Conservation (phyloP, 352 stramenopile genomes). For the Globisporangium carolinianum region DNA sequence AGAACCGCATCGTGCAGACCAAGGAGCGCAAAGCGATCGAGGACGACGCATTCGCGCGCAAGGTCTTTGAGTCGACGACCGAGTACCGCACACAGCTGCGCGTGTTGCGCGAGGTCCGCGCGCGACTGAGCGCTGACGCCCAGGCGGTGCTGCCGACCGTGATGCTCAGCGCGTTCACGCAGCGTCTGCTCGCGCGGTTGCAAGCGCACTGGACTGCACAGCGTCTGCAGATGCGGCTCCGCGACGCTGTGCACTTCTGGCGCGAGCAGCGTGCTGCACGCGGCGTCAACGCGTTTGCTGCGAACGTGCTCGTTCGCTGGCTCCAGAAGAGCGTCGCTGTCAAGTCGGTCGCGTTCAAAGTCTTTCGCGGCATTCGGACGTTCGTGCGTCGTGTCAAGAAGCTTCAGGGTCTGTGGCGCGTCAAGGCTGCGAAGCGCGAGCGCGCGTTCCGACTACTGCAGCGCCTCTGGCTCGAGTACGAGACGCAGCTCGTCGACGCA, state of each 20-base stretch:
- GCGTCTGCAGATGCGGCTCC: constrained; percentile 28
- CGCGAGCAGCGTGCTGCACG: constrained; percentile 28
- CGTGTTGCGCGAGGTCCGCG: constrained; percentile 24
- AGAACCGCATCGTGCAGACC: constrained; percentile 22
- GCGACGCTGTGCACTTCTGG: constrained; percentile 39
- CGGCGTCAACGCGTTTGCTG: constrained; percentile 22
- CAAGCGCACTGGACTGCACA: constrained; percentile 28
- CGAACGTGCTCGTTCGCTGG: constrained; percentile 45
- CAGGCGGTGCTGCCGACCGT: constrained; percentile 39
- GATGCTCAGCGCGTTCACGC: constrained; percentile 37
- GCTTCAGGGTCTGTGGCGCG: constrained; percentile 43
- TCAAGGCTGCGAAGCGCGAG: constrained; percentile 31
- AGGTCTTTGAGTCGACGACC: constrained; percentile 37
- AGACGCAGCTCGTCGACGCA: constrained; percentile 40
- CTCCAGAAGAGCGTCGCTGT: constrained; percentile 56
- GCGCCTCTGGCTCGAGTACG: constrained; percentile 41
- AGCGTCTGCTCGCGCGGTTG: constrained; percentile 30
- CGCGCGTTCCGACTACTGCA: constrained; percentile 31
- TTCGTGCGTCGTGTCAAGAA: constrained; percentile 46
- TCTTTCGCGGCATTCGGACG: constrained; percentile 44
- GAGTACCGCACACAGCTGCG: constrained; percentile 40
- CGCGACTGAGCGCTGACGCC: constrained; percentile 25
- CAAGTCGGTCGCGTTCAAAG: constrained; percentile 41
- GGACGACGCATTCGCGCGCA: constrained; percentile 39
- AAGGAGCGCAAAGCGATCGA: constrained; percentile 31